Evolutionary conservation across 768 basidiomycete species (phyloP).

Genomic region (Tylopilus sp.): DNA sequence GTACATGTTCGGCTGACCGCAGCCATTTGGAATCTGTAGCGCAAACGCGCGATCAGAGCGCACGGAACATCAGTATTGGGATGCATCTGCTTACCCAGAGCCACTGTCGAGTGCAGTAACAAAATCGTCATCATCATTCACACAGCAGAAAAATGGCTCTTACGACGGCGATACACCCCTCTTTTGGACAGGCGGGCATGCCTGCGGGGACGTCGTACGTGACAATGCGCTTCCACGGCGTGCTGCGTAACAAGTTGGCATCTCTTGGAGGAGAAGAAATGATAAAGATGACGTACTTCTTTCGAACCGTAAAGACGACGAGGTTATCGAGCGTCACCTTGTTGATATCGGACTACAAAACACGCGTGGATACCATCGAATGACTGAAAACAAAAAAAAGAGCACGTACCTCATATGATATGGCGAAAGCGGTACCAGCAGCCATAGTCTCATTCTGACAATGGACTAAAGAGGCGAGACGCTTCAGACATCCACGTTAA

Average conservation of each 20-base stretch:
- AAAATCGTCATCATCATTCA: not conserved
- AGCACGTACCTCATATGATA: slow-evolving; percentile 15
- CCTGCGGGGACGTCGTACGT: slow-evolving; percentile 5
- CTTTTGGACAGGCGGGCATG: slow-evolving; percentile 1
- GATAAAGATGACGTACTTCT: slow-evolving; percentile 1
- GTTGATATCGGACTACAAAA: not conserved
- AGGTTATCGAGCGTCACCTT: not conserved
- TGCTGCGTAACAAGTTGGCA: slow-evolving; percentile 3
- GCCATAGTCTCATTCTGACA: slow-evolving; percentile 5
- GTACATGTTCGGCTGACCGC: slow-evolving; percentile 10
- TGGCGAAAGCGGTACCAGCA: slow-evolving; percentile 6
- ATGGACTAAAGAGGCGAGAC: slow-evolving; percentile 7
- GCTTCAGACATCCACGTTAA: slow-evolving; percentile 2
- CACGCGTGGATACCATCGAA: not conserved
- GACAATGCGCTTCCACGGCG: slow-evolving; percentile 1
- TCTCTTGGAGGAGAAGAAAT: not conserved
- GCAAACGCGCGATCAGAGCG: not conserved
- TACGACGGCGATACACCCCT: slow-evolving; percentile 1
- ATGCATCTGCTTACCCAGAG: slow-evolving; percentile 6
- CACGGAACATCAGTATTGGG: too few relatives aligned
- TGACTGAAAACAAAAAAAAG: not conserved
- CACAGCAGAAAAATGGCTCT: not conserved
- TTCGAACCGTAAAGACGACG: not conserved
- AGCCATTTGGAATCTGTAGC: slow-evolving; percentile 4
- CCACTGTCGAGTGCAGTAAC: not conserved